These are phyloP conservation scores for Cerrena zonata DNA, from an alignment of 1,284 basidiomycete genomes.

Conservation along the genomic window DNA sequence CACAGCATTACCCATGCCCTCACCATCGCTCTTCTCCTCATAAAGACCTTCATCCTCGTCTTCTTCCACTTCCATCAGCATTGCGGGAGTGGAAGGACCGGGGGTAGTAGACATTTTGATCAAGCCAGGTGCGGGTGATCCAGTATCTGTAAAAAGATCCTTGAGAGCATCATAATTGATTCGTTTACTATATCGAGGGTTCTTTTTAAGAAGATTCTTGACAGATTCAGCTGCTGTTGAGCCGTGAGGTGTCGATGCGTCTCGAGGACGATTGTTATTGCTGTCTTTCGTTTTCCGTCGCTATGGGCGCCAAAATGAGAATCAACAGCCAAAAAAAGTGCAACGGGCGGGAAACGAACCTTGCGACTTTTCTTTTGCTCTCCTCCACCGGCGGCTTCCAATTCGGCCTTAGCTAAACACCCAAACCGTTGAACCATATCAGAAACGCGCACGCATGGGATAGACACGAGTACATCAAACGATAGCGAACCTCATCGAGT, in stretches of 20 bases:
- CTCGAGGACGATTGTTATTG: slow-evolving; percentile 56
- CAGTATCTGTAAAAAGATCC: slow-evolving; percentile 57
- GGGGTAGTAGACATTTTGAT: slow-evolving; percentile 25
- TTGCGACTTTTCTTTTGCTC: slow-evolving; percentile 60
- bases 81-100: slow-evolving; percentile 14
- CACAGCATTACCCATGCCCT: slow-evolving; percentile 35
- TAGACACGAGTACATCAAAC: too few relatives aligned
- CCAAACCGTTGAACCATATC: too few relatives aligned
- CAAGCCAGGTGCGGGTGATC: slow-evolving; percentile 18
- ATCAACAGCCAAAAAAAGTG: slow-evolving; percentile 19
- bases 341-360: slow-evolving; percentile 51
- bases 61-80: slow-evolving; percentile 30
- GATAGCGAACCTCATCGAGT: too few relatives aligned
- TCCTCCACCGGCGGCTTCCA: slow-evolving; percentile 37
- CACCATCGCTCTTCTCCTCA: slow-evolving; percentile 52
- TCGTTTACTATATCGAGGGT: slow-evolving; percentile 77
- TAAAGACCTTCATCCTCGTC: slow-evolving; percentile 20
- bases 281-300: slow-evolving; percentile 55
- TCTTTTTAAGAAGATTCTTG: slow-evolving; percentile 74
- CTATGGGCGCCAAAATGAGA: slow-evolving; percentile 30
- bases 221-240: slow-evolving; percentile 77
- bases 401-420: slow-evolving; percentile 62
- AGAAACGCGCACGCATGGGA: too few relatives aligned
- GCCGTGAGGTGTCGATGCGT: slow-evolving; percentile 66
- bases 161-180: slow-evolving; percentile 87